These are phyloP conservation scores for Apiotrichum gracile DNA, from an alignment of 1,284 basidiomycete genomes.

Conservation along the genomic window DNA sequence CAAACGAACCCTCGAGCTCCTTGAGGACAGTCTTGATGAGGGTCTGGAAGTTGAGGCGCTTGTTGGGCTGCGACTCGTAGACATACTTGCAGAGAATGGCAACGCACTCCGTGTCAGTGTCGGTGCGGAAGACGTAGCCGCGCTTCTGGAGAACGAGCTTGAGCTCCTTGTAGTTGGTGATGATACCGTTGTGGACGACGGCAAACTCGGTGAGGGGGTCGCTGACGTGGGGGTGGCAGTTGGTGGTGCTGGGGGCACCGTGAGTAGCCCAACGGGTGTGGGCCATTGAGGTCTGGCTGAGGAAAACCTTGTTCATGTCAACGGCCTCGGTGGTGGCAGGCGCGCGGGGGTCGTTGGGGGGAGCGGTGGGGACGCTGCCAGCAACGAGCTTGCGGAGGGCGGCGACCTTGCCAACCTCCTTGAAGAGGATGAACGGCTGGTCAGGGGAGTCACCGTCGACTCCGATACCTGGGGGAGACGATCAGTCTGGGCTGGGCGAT, in stretches of 20 bases:
- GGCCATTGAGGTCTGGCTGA: constrained; percentile 92
- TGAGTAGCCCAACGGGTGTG: constrained; percentile 99
- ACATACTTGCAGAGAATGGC: constrained; percentile 96
- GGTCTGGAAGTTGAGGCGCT: constrained; percentile 81
- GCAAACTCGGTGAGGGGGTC: constrained; percentile 77
- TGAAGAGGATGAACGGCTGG: constrained; percentile 69
- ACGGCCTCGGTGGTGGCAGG: constrained; percentile 45
- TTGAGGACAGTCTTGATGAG: constrained; percentile 94
- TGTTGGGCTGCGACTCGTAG: constrained; percentile 86
- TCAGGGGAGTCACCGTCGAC: constrained; percentile 87
- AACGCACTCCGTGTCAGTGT: constrained; percentile 97
- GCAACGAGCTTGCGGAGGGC: constrained; percentile 89
- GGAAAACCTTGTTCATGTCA: constrained; percentile 74
- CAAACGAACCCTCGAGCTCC: constrained; percentile 98
- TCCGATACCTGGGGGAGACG: constrained; percentile 60
- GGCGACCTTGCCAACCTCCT: constrained; percentile 97
- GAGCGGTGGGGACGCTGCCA: constrained; percentile 51
- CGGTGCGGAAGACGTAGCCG: constrained; percentile 89
- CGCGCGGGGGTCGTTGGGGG: constrained; percentile 12
- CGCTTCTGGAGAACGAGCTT: constrained; percentile 91
- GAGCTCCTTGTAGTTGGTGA: constrained; percentile 89
- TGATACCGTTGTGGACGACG: constrained; percentile 98
- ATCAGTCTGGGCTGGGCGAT: neutral
- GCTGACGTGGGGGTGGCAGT: constrained; percentile 94
- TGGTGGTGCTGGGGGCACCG: constrained; percentile 76